These are phyloP conservation scores for Alternaria novae-zelandiae DNA, from an alignment of 2,329 filamentous ascomycete species.

Conservation along the genomic window DNA sequence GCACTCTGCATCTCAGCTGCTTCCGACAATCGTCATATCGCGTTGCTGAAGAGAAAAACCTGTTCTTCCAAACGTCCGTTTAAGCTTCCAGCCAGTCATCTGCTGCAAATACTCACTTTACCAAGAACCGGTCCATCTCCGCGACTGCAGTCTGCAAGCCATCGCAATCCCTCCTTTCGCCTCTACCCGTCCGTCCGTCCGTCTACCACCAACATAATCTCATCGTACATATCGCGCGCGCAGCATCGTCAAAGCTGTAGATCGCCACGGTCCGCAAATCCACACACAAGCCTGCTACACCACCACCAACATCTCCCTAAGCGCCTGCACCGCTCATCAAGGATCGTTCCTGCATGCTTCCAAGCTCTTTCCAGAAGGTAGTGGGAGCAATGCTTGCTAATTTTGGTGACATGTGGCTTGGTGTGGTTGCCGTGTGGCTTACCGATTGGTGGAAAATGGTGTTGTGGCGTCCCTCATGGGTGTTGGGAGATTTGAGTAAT, in stretches of 20 bases:
- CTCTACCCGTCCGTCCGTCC: slow-evolving; percentile 4
- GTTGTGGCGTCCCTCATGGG: neutral
- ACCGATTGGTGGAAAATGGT: slow-evolving; percentile 12
- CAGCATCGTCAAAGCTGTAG: neutral
- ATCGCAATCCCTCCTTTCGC: slow-evolving; percentile 6
- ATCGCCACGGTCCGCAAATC: slow-evolving; percentile 1
- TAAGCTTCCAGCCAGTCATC: slow-evolving; percentile 4
- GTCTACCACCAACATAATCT: slow-evolving; percentile 1
- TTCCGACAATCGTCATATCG: neutral
- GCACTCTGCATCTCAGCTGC: neutral
- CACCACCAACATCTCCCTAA: slow-evolving; percentile 1
- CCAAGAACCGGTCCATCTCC: slow-evolving; percentile 9
- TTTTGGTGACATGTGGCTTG: neutral
- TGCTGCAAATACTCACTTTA: neutral
- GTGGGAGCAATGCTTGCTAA: neutral
- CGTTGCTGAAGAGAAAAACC: neutral
- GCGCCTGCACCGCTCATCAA: neutral
- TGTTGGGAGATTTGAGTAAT: neutral
- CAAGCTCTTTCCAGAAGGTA: neutral
- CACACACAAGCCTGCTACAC: neutral
- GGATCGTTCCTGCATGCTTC: neutral
- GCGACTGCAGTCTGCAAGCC: slow-evolving; percentile 11
- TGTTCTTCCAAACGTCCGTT: neutral
- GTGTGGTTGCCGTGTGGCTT: neutral
- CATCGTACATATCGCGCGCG: neutral